Conservation (phyloP, 352 stramenopile species). For the Pythium dissotocum region DNA sequence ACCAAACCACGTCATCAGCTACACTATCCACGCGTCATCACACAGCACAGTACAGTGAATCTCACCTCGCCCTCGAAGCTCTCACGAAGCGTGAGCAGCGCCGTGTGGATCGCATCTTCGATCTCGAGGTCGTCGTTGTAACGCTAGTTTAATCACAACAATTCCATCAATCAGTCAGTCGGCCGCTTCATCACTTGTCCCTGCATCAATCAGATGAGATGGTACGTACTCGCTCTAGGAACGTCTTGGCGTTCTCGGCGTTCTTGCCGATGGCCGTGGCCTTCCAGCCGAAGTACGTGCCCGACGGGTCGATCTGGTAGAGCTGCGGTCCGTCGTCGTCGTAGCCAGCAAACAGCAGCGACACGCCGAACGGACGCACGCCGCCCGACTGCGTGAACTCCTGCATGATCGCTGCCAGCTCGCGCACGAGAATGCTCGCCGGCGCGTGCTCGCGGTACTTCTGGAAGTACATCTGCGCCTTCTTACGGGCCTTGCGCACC, state of each 20-base stretch:
- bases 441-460: slow-evolving; percentile 95
- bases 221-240: slow-evolving; percentile 96
- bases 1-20: not conserved
- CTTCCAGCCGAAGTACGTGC: slow-evolving; percentile 99
- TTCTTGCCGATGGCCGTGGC: slow-evolving; percentile 99
- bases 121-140: slow-evolving; percentile 98
- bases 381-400: slow-evolving; percentile 98
- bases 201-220: not conserved
- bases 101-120: slow-evolving; percentile 99
- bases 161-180: slow-evolving; percentile 1
- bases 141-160: slow-evolving; percentile 40
- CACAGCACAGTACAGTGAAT: not conserved
- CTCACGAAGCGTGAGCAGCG: slow-evolving; percentile 98
- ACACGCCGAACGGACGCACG: slow-evolving; percentile 99
- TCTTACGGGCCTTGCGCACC: slow-evolving; percentile 95
- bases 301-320: slow-evolving; percentile 98
- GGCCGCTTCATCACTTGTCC: not conserved
- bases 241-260: slow-evolving; percentile 98
- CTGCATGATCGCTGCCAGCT: slow-evolving; percentile 98
- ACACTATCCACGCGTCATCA: not conserved
- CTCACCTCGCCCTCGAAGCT: slow-evolving; percentile 95
- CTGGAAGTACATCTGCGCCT: slow-evolving; percentile 94
- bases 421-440: slow-evolving; percentile 94
- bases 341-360: slow-evolving; percentile 96
- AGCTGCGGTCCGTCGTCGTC: slow-evolving; percentile 97